phyloP scores from a whole-genome alignment of 2,329 filamentous ascomycete genomes.

The Colletotrichum sp. region DNA sequence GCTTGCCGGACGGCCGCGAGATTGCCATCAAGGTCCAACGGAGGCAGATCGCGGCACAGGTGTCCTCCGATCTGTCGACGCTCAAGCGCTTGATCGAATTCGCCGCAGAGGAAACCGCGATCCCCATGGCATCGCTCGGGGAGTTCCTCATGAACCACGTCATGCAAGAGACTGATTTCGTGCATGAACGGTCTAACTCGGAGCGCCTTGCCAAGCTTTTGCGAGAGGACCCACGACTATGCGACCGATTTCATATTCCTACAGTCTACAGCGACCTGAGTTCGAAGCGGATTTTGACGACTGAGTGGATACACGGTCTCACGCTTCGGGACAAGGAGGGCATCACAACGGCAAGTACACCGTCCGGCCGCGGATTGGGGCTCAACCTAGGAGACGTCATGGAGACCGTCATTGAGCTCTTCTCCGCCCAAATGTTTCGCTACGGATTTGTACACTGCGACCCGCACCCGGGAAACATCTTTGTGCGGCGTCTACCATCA shows the following conservation, averaged over 20 bases:
- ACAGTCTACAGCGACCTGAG: slow-evolving; percentile 62
- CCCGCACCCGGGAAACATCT: slow-evolving; percentile 70
- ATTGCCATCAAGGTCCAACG: slow-evolving; percentile 76
- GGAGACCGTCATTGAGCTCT: slow-evolving; percentile 72
- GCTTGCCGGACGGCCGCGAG: slow-evolving; percentile 61
- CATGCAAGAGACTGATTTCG: slow-evolving; percentile 70
- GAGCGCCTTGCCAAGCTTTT: slow-evolving; percentile 65
- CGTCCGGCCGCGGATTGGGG: slow-evolving; percentile 53
- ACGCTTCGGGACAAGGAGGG: slow-evolving; percentile 71
- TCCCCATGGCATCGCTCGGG: slow-evolving; percentile 69
- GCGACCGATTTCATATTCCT: slow-evolving; percentile 69
- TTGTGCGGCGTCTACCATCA: slow-evolving; percentile 63
- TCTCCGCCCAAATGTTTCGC: slow-evolving; percentile 74
- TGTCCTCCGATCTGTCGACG: slow-evolving; percentile 72
- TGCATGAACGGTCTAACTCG: slow-evolving; percentile 68
- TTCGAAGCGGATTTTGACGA: slow-evolving; percentile 70
- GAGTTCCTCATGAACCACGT: slow-evolving; percentile 70
- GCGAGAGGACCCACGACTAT: slow-evolving; percentile 58
- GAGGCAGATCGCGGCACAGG: slow-evolving; percentile 67
- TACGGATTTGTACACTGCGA: slow-evolving; percentile 74
- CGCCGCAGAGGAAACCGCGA: slow-evolving; percentile 50
- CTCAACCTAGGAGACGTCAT: slow-evolving; percentile 67
- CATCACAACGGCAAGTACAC: slow-evolving; percentile 61
- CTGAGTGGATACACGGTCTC: slow-evolving; percentile 74
- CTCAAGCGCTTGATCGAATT: slow-evolving; percentile 51